A percentile compares a stretch with the other conserved stretches of the same genome.
Evolutionary conservation across 2,329 filamentous ascomycete genomes (phyloP).

Genomic region (Neocucurbitaria cava): DNA sequence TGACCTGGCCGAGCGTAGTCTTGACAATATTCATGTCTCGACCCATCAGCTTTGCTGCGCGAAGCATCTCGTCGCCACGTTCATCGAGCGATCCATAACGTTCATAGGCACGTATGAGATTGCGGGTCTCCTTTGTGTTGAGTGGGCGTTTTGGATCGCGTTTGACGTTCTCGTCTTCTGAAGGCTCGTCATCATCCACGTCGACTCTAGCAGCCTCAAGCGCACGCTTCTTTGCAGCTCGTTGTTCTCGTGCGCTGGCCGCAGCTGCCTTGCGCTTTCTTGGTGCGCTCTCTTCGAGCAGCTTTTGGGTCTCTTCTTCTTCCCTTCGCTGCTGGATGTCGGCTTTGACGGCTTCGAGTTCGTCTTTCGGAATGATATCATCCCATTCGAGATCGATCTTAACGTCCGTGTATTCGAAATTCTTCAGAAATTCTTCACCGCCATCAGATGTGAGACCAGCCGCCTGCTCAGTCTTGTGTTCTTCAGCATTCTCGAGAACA

Average conservation of each 20-base stretch:
- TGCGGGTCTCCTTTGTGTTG: slow-evolving; percentile 89
- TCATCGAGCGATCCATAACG: slow-evolving; percentile 91
- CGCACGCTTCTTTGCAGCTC: slow-evolving; percentile 73
- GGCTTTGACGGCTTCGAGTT: slow-evolving; percentile 86
- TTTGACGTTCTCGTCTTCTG: slow-evolving; percentile 59
- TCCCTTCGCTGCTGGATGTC: slow-evolving; percentile 87
- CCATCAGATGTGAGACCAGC: slow-evolving; percentile 95
- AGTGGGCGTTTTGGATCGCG: slow-evolving; percentile 87
- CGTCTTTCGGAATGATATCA: slow-evolving; percentile 94
- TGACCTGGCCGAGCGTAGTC: slow-evolving; percentile 77
- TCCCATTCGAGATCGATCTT: slow-evolving; percentile 98
- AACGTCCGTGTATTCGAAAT: slow-evolving; percentile 93
- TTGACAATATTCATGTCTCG: slow-evolving; percentile 83
- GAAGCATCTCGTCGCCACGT: slow-evolving; percentile 83
- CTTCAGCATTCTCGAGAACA: slow-evolving; percentile 93
- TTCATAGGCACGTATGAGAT: slow-evolving; percentile 88
- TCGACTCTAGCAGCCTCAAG: slow-evolving; percentile 70
- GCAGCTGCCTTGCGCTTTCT: slow-evolving; percentile 71
- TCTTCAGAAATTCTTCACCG: slow-evolving; percentile 92
- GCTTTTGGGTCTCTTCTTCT: slow-evolving; percentile 79
- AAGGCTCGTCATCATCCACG: slow-evolving; percentile 63
- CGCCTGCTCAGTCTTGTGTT: slow-evolving; percentile 94
- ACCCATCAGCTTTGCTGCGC: slow-evolving; percentile 82
- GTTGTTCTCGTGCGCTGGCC: slow-evolving; percentile 68
- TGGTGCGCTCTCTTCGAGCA: slow-evolving; percentile 85